Conservation (phyloP, 1,139 yeast genomes). For the Saccharomyces pastorianus region DNA sequence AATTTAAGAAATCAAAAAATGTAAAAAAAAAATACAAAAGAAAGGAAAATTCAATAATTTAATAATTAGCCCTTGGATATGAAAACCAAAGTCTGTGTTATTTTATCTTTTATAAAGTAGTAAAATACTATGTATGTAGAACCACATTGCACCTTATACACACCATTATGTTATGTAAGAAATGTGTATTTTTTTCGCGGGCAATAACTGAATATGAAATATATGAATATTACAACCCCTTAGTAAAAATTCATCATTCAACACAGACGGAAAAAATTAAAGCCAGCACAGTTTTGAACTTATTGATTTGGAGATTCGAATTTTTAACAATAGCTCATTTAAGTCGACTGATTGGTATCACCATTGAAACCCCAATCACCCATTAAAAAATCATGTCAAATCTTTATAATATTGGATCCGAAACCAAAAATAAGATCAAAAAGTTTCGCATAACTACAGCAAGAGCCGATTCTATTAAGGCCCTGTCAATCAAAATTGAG, state of each 20-base stretch:
- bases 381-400: slow-evolving; percentile 16
- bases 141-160: background rate
- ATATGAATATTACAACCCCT: background rate
- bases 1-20: too few relatives aligned
- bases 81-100: background rate
- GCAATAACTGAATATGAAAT: background rate
- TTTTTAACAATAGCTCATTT: background rate
- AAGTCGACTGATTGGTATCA: background rate
- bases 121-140: background rate
- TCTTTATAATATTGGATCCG: slow-evolving; percentile 57
- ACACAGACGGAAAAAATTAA: too few relatives aligned
- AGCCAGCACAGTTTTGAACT: background rate
- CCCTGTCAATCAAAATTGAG: slow-evolving; percentile 41
- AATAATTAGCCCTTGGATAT: too few relatives aligned
- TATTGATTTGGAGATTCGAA: too few relatives aligned
- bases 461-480: slow-evolving; percentile 55
- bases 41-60: too few relatives aligned
- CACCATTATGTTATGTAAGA: background rate
- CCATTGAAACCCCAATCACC: background rate
- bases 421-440: slow-evolving; percentile 51
- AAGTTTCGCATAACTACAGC: slow-evolving; percentile 69
- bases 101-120: background rate
- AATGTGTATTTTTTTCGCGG: background rate
- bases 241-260: background rate
- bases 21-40: too few relatives aligned